A percentile compares a stretch with the other conserved stretches of the same genome.
These are phyloP conservation scores for Linnemannia hyalina DNA, from an alignment of 192 early-diverging fungal species.

Conservation along the genomic window DNA sequence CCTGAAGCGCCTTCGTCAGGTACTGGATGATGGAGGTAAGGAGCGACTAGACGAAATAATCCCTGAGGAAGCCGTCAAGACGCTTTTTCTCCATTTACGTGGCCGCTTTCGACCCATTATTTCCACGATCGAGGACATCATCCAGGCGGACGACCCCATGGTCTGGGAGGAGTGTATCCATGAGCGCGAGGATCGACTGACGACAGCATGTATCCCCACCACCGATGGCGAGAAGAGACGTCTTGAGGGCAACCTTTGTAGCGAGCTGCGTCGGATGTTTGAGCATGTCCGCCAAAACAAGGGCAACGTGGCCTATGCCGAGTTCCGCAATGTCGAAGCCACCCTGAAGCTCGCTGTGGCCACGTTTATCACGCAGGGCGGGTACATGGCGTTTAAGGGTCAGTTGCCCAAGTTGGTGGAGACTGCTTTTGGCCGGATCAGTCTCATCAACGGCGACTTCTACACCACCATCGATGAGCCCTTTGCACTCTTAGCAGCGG, in stretches of 20 bases:
- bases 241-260: constrained; percentile 25
- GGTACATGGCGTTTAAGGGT: constrained; percentile 21
- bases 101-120: constrained; percentile 13
- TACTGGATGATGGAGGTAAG: constrained; percentile 2
- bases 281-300: neutral
- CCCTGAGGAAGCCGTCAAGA: constrained; percentile 4
- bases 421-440: constrained; percentile 24
- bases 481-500: constrained; percentile 23
- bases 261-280: constrained; percentile 11
- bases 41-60: constrained; percentile 1
- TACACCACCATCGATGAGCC: constrained; percentile 22
- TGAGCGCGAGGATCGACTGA: constrained; percentile 18
- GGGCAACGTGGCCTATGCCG: neutral
- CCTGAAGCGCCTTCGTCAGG: constrained; percentile 5
- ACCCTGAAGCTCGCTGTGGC: constrained; percentile 14
- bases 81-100: neutral
- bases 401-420: constrained; percentile 23
- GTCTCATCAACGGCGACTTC: neutral
- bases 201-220: neutral
- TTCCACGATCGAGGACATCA: constrained; percentile 19
- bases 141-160: constrained; percentile 1
- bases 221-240: constrained; percentile 11
- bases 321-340: constrained; percentile 11
- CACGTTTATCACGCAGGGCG: constrained; percentile 25
- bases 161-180: constrained; percentile 5